Evolutionary conservation across 345 rosid species (phyloP).

Genomic region (Salix koriyanagi): DNA sequence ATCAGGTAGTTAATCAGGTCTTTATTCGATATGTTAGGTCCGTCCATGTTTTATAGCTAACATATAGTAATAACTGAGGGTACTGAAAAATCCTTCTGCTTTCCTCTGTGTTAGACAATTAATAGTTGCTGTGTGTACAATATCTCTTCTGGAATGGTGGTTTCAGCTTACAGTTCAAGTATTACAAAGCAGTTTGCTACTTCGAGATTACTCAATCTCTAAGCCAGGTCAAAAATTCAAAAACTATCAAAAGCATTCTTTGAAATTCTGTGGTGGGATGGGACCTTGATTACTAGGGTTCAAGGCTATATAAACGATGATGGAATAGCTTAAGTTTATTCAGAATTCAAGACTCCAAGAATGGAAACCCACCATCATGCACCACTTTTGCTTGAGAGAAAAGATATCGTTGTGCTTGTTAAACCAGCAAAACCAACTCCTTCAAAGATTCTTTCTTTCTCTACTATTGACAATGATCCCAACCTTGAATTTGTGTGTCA

Average conservation of each 20-base stretch:
- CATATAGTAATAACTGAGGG: no score
- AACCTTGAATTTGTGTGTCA: conserved; percentile 40
- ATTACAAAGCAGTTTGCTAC: no score
- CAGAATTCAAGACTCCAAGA: neutral
- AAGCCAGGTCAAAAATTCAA: neutral
- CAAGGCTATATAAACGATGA: neutral
- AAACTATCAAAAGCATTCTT: neutral
- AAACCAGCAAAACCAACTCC: conserved; percentile 51
- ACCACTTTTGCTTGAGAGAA: conserved; percentile 22
- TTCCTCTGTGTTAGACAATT: no score
- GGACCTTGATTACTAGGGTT: neutral
- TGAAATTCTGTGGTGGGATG: neutral
- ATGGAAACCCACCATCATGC: conserved; percentile 19
- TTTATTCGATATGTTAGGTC: no score
- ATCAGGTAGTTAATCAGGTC: no score
- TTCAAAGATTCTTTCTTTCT: conserved; percentile 40
- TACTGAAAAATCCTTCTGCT: no score
- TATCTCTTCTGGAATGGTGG: neutral
- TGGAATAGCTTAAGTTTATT: neutral
- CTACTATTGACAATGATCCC: conserved; percentile 51
- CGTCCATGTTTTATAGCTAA: no score
- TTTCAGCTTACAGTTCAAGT: neutral
- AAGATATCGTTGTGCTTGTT: conserved; percentile 17
- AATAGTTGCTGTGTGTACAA: neutral
- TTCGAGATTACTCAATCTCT: neutral